Evolutionary conservation across 345 rosid genomes (phyloP).

Genomic region (Eucalyptus melliodora): DNA sequence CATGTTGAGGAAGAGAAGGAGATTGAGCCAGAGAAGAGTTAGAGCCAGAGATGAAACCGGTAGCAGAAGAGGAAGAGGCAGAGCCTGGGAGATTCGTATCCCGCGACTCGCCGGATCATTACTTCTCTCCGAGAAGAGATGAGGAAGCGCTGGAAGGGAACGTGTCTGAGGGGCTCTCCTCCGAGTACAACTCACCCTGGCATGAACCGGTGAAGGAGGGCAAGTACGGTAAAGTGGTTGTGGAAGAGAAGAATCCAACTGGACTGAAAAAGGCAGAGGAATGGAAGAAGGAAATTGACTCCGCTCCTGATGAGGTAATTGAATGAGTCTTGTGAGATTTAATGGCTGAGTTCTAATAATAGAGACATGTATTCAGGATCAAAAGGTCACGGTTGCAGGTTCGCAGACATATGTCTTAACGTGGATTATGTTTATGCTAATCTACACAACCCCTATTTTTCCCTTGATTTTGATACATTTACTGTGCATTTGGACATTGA

Average conservation of each 20-base stretch:
- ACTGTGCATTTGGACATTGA: no score
- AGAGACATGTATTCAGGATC: not conserved
- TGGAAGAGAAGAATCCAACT: constrained; percentile 2
- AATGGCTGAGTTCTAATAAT: not conserved
- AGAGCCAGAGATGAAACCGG: not conserved
- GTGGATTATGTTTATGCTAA: not conserved
- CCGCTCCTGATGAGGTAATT: not conserved
- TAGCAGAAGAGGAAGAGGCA: not conserved
- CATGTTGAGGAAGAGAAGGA: not conserved
- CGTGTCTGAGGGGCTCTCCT: not conserved
- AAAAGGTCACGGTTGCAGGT: not conserved
- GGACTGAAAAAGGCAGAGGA: not conserved
- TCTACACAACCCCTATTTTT: no score
- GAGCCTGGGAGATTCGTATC: constrained; percentile 4
- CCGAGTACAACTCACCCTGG: not conserved
- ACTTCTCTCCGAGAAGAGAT: constrained; percentile 18
- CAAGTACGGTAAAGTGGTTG: not conserved
- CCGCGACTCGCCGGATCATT: constrained; percentile 3
- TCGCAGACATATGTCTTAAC: not conserved
- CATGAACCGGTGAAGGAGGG: not conserved
- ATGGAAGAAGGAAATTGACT: not conserved
- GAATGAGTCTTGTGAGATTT: not conserved
- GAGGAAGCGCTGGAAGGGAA: constrained; percentile 7
- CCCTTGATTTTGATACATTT: no score
- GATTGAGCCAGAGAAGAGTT: not conserved